Evolutionary conservation across 495 filamentous ascomycete genomes (phyloP).

Genomic region (Coniosporium apollinis): DNA sequence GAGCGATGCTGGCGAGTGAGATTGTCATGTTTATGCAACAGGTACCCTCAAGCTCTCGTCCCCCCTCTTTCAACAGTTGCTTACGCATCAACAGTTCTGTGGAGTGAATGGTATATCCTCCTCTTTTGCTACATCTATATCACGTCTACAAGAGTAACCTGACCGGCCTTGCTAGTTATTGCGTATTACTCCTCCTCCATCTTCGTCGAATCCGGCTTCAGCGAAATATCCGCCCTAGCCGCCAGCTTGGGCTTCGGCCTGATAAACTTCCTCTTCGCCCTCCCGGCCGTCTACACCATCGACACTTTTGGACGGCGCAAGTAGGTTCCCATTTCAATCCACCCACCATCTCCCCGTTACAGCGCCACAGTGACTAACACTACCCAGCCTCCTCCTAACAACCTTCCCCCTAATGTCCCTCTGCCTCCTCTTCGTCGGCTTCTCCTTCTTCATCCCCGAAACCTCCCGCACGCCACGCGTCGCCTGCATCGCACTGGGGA

Average conservation of each 20-base stretch:
- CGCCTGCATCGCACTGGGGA: conserved; percentile 47
- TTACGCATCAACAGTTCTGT: conserved; percentile 16
- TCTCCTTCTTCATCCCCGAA: conserved; percentile 56
- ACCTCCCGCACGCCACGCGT: conserved; percentile 28
- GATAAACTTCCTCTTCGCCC: conserved; percentile 65
- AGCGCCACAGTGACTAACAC: too few relatives aligned
- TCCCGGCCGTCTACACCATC: conserved; percentile 67
- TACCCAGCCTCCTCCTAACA: conserved; percentile 43
- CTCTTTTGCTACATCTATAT: too few relatives aligned
- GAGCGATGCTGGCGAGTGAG: conserved; percentile 54
- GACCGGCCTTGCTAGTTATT: too few relatives aligned
- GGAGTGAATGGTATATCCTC: too few relatives aligned
- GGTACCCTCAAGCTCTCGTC: conserved; percentile 23
- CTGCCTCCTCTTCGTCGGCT: conserved; percentile 61
- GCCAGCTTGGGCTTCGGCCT: conserved; percentile 61
- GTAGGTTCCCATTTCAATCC: too few relatives aligned
- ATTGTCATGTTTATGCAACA: conserved; percentile 85
- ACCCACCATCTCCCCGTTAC: too few relatives aligned
- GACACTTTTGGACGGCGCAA: conserved; percentile 73
- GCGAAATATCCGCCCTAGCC: conserved; percentile 36
- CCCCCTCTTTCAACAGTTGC: not conserved
- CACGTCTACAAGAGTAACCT: too few relatives aligned
- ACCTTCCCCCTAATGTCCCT: conserved; percentile 67
- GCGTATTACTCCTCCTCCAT: conserved; percentile 39
- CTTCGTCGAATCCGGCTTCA: conserved; percentile 35